Evolutionary conservation across 768 basidiomycete species (phyloP), one percentile per base, ranked within the genome.

Genomic region (Mycena chlorophos): DNA sequence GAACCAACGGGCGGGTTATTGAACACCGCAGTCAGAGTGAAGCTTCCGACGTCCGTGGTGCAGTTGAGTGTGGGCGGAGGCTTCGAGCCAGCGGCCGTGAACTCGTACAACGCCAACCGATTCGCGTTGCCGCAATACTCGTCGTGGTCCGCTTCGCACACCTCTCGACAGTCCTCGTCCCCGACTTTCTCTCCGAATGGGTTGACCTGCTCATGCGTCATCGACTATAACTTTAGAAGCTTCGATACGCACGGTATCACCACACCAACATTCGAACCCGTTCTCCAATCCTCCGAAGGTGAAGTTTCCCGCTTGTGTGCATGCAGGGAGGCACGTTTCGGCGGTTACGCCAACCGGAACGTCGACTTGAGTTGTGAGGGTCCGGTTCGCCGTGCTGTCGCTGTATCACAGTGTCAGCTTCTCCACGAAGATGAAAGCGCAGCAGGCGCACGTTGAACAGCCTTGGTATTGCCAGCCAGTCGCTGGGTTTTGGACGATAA

Each of bases 381-480:
- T 75, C 42, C 77, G 70, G 5, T 68, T 67, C 17, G 54, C 30
- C 4, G 69, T 63, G 5, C 60, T 60, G 56, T 78, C 77, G 1
- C 77, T 78, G 52, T 26, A 31, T 2, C 34, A 34, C 27, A 63
- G 46, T 29, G 22, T 22, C 26, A 23, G 23, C 16, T 17, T 42
- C 16, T 3, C 16, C 31, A 34, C 49, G 43, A 26, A 20, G 26
- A 13, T 22, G 13, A 30, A 4, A 20, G 45, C 3, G 17, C 42
- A 47, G 20, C 26, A 5, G 14, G 55, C 79, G 47, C 61, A 83
- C 86, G 75, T 86, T 70, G 79, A 86, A 63, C 87, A 88, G 14
- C 87, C 87, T 27, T 85, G 73, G 13, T 80, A 86, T 1, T 71
- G 59, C 86, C 86, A 88, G 10, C 53, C 55, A n/a, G 65, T 58